Evolutionary conservation across 2,329 filamentous ascomycete genomes (phyloP).

Genomic region (Monilinia fructicola): DNA sequence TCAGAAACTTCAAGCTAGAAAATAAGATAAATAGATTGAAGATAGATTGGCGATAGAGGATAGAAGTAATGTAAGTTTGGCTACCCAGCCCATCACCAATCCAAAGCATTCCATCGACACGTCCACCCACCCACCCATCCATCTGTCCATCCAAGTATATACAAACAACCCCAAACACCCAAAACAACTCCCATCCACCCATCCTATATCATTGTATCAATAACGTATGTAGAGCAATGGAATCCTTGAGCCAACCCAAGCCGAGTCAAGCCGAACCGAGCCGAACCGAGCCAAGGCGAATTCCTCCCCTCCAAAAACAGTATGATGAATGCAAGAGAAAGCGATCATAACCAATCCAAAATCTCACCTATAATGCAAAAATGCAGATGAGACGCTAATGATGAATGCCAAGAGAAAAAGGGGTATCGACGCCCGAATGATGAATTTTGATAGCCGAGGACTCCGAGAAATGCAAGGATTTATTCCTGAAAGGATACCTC

Average conservation of each 20-base stretch:
- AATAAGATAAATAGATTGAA: too few relatives aligned
- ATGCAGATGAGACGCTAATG: background rate
- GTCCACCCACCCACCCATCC: background rate
- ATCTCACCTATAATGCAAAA: background rate
- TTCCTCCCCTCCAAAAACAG: background rate
- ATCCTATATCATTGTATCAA: background rate
- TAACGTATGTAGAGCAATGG: background rate
- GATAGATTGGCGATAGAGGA: too few relatives aligned
- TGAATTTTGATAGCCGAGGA: constrained; percentile 3
- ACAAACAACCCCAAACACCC: background rate
- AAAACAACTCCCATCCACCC: background rate
- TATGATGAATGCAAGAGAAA: background rate
- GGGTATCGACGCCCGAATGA: constrained; percentile 8
- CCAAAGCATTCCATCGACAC: background rate
- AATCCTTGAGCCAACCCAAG: background rate
- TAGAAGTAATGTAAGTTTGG: too few relatives aligned
- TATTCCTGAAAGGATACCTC: constrained; percentile 4
- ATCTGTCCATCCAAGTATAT: background rate
- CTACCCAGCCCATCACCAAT: background rate
- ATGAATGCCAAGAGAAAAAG: background rate
- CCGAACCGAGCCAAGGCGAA: background rate
- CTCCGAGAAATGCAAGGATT: constrained; percentile 17
- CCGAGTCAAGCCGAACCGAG: too few relatives aligned
- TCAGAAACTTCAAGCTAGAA: too few relatives aligned
- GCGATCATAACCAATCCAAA: background rate